Evolutionary conservation across 2,329 filamentous ascomycete genomes (phyloP), one percentile per base, ranked within the genome.

Genomic region (Beauveria asiatica): DNA sequence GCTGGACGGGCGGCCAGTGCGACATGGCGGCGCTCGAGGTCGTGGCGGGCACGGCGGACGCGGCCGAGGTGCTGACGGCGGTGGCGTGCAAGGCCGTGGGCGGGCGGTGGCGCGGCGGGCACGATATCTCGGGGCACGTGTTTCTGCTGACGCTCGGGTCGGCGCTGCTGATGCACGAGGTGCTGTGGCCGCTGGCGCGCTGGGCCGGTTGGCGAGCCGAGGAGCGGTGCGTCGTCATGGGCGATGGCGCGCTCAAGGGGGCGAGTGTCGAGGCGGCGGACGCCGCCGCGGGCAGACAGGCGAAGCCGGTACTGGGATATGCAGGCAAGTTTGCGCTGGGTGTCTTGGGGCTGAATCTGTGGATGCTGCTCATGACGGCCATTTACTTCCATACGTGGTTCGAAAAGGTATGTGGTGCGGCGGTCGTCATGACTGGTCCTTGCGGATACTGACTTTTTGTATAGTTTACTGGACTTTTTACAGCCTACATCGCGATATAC

Each of bases 381-480:
- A 92, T 95, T 44, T 99, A 93, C 80, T 99, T 99, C 70, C 94
- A 99, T 74, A 99, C 94, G 0, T 97, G 93, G 92, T 87, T 95
- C 68, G 94, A 99, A 78, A 99, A 97, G 87, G 88, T 89, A 68
- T 69, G 80, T 71, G 19, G 13, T n/a, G 5, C 3, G 23, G 5
- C 25, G 1, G 6, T 27, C 19, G 17, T 7, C 11, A 7, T 16
- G 17, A 6, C 16, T 23, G 33, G 4, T 0, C 1, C 2, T 13
- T 10, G 3, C 19, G 33, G n/a, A 11, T 54, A 10, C 69, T 73
- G 61, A 73, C 65, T 13, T 21, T n/a, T 23, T n/a, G 10, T 0
- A 5, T 45, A 82, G 81, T 67, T 83, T 67, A 83, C 81, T 46
- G 82, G 82, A 21, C 76, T 84, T 21, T 61, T 81, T 21, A 76